Percentiles rank a stretch among this genome's conserved stretches.
These are phyloP conservation scores for Aegilops sharonensis DNA, from an alignment of 176 grass and related monocot genomes.

Conservation along the genomic window DNA sequence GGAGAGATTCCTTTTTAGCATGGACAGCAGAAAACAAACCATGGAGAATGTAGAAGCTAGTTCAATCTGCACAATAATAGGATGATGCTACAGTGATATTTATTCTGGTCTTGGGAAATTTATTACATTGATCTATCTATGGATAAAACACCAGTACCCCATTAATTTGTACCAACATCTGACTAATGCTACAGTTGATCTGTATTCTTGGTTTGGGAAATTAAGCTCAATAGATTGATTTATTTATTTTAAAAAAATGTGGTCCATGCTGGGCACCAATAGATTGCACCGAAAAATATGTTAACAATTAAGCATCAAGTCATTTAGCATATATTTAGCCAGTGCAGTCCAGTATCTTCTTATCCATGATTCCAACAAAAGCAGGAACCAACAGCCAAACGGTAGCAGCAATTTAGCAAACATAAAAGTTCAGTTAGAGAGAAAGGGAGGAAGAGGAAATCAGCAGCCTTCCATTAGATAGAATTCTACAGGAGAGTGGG, in stretches of 20 bases:
- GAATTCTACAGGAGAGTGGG: no score
- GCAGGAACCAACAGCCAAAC: no score
- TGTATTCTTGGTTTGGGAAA: not conserved
- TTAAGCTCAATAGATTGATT: not conserved
- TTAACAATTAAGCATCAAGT: no score
- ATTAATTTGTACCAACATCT: not conserved
- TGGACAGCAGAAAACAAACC: not conserved
- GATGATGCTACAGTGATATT: not conserved
- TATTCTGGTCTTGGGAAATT: no score
- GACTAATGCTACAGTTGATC: not conserved
- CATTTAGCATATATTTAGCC: no score
- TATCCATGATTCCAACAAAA: no score
- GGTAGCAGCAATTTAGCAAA: no score
- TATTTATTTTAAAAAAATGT: not conserved
- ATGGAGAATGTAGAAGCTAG: not conserved
- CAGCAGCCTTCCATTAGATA: no score
- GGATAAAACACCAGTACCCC: not conserved
- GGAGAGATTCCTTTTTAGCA: constrained; percentile 9
- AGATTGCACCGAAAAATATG: no score
- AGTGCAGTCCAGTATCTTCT: no score
- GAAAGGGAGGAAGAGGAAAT: no score
- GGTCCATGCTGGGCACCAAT: not conserved
- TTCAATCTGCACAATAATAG: not conserved
- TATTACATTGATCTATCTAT: not conserved
- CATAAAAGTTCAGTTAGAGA: no score